Evolutionary conservation across 164 flowering plant genomes (phyloP).

Genomic region (Berberis vulgaris): DNA sequence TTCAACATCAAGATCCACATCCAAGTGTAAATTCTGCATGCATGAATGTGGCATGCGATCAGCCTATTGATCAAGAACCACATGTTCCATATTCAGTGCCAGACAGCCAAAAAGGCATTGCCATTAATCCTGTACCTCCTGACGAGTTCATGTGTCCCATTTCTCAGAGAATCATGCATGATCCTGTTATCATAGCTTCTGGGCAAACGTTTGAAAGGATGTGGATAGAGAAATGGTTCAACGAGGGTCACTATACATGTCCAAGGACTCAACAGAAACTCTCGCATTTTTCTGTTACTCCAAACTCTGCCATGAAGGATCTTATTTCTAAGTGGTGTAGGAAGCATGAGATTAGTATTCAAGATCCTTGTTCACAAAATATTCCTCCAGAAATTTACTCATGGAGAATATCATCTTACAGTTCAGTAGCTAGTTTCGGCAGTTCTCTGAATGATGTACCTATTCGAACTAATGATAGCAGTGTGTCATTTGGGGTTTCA

Average conservation of each 20-base stretch:
- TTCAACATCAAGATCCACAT: conserved; percentile 12
- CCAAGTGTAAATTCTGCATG: conserved; percentile 2
- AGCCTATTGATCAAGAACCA: conserved; percentile 16
- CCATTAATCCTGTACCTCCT: conserved; percentile 28
- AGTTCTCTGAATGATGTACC: conserved; percentile 47
- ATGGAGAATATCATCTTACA: conserved; percentile 11
- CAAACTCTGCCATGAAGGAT: conserved; percentile 49
- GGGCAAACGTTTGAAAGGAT: conserved; percentile 80
- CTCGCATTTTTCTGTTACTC: conserved; percentile 33
- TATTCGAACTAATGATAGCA: conserved; percentile 41
- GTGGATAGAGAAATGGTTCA: conserved; percentile 80
- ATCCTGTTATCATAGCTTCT: conserved; percentile 80
- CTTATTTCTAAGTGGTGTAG: conserved; percentile 60
- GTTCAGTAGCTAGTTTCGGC: conserved; percentile 29
- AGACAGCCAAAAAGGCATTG: conserved; percentile 15
- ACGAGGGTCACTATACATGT: conserved; percentile 69
- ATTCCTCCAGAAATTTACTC: conserved; percentile 11
- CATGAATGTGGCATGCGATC: background rate
- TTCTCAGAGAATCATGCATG: conserved; percentile 62
- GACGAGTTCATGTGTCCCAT: conserved; percentile 70
- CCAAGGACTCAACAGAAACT: conserved; percentile 56
- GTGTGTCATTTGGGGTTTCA: conserved; percentile 39
- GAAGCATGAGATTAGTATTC: conserved; percentile 19
- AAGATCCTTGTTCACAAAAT: conserved; percentile 19
- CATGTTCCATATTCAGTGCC: conserved; percentile 3